Evolutionary conservation across 164 flowering plant species (phyloP), one percentile per base, ranked within the genome.

Genomic region (Magnolia changhungtana): DNA sequence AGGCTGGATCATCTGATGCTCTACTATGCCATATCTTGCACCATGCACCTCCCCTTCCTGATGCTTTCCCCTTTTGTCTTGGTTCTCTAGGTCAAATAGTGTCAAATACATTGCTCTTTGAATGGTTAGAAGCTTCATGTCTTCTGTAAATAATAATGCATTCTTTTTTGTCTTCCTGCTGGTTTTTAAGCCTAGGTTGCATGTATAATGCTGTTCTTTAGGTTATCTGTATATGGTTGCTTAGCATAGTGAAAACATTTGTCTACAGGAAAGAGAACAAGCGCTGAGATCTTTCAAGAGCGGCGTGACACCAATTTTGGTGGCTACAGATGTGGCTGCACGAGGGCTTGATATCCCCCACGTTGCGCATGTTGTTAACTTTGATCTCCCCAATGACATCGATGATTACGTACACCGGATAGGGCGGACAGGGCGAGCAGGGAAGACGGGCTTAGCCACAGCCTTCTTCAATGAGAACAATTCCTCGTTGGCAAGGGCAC

Each of bases 261-360:
- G 11, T 55, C 59, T 81, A 67, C 87, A 90, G 94, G 94, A 90
- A 78, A 81, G 94, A 81, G 94, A 90, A 79, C 81, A 79, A 0
- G 94, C 94, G 16, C 66, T 90, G 81, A 87, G 93, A 74, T 89
- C 89, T 19, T 91, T 91, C 67, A 90, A 89, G 83, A 89, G 88
- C 77, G 93, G 96, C 8, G 69, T 72, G 21, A 87, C 91, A 2
- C 93, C 96, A 51, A 91, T 91, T 73, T 74, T 91, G 74, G 96
- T 91, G 50, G 93, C 92, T 18, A 90, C 93, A 3, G 96, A 91
- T 80, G 94, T 91, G 49, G 96, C 96, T 21, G 93, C 93, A n/a
- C 89, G 96, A 72, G 96, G 93, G 49, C 88, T 90, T 20, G 96
- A 91, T 72, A 90, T 90, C 55, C 96, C 96, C 7, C 92, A 87